phyloP scores from a whole-genome alignment of 345 rosid genomes.

The Reutealis trisperma region DNA sequence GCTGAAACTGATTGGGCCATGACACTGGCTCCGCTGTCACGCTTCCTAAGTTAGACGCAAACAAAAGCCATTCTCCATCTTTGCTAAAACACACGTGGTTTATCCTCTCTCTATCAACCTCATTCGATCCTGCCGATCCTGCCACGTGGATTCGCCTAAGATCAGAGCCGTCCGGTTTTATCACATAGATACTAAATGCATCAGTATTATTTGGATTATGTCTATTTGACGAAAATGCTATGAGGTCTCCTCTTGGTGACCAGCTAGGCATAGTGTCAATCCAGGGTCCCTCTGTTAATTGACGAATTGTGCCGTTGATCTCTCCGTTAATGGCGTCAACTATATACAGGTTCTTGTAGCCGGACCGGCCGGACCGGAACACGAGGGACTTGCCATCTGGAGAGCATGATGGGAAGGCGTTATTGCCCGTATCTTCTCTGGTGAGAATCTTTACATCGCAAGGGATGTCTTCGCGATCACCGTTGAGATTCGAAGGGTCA shows the following conservation, averaged over 20 bases:
- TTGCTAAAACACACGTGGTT: constrained; percentile 74
- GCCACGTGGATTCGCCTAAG: constrained; percentile 58
- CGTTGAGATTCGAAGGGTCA: constrained; percentile 40
- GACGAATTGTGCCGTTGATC: constrained; percentile 48
- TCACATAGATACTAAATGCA: constrained; percentile 58
- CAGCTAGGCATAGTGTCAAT: constrained; percentile 87
- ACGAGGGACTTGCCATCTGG: constrained; percentile 79
- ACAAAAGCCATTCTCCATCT: constrained; percentile 73
- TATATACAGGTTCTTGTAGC: constrained; percentile 69
- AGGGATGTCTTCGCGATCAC: constrained; percentile 43
- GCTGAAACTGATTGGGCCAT: constrained; percentile 80
- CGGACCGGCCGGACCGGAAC: constrained; percentile 75
- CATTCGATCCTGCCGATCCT: constrained; percentile 50
- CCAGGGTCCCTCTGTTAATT: constrained; percentile 73
- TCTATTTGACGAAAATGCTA: constrained; percentile 85
- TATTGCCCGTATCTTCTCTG: constrained; percentile 68
- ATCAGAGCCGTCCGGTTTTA: constrained; percentile 70
- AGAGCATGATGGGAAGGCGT: constrained; percentile 85
- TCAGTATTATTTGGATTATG: constrained; percentile 48
- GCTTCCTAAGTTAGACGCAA: constrained; percentile 61
- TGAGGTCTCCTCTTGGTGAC: constrained; percentile 83
- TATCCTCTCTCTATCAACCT: constrained; percentile 69
- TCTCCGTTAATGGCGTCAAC: constrained; percentile 68
- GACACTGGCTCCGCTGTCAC: constrained; percentile 80
- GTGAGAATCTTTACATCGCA: constrained; percentile 72